A percentile compares a stretch with the other conserved stretches of the same genome.
These are phyloP conservation scores for Geotrichum aggregatum DNA, from an alignment of 1,139 yeast genomes.

Conservation along the genomic window DNA sequence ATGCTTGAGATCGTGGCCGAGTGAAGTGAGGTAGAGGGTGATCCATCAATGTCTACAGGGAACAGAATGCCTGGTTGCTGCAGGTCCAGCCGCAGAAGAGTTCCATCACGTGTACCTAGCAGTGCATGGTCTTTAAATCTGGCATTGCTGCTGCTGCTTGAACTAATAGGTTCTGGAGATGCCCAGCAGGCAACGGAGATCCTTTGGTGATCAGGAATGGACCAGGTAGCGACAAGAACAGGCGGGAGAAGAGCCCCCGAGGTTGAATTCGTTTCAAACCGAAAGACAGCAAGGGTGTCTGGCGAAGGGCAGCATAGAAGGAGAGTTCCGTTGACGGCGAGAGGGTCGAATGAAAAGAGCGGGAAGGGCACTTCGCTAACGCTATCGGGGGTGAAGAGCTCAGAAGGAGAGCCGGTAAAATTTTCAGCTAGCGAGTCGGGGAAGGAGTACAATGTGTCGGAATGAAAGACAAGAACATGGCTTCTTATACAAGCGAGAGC, in stretches of 20 bases:
- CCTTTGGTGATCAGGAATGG: slow-evolving; percentile 9
- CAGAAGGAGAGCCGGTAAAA: neutral
- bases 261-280: slow-evolving; percentile 3
- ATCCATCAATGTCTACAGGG: neutral
- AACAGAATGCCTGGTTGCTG: slow-evolving; percentile 4
- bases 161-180: neutral
- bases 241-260: slow-evolving; percentile 7
- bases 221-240: slow-evolving; percentile 8
- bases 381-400: neutral
- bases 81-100: slow-evolving; percentile 19
- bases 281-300: slow-evolving; percentile 14
- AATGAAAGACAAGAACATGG: slow-evolving; percentile 6
- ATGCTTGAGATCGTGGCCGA: slow-evolving; percentile 18
- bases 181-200: slow-evolving; percentile 21
- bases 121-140: slow-evolving; percentile 5
- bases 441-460: slow-evolving; percentile 11
- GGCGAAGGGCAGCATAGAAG: slow-evolving; percentile 15
- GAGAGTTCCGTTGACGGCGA: slow-evolving; percentile 6
- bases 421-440: slow-evolving; percentile 3
- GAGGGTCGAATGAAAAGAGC: slow-evolving; percentile 12
- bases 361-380: slow-evolving; percentile 9
- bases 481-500: slow-evolving; percentile 12
- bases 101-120: slow-evolving; percentile 20
- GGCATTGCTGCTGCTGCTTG: neutral
- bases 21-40: neutral